A percentile compares a stretch with the other conserved stretches of the same genome.
phyloP scores from a whole-genome alignment of 2,329 filamentous ascomycete genomes.

The Dothiorella sarmentorum region DNA sequence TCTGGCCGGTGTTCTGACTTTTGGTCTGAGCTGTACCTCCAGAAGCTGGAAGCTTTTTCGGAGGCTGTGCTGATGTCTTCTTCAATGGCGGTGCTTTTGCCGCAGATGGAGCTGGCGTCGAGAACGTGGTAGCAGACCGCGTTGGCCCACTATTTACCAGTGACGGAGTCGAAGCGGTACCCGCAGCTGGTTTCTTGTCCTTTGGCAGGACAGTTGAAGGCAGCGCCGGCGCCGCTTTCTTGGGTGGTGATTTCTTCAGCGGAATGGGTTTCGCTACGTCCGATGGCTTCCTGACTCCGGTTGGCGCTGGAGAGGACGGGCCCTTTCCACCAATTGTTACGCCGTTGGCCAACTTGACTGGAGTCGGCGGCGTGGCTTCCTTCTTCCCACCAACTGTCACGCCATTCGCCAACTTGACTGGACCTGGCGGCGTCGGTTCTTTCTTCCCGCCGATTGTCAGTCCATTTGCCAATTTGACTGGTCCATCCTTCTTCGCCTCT shows the following conservation, averaged over 20 bases:
- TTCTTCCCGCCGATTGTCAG: not conserved
- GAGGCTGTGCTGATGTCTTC: not conserved
- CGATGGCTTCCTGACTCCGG: not conserved
- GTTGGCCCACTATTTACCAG: not conserved
- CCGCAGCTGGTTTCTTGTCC: not conserved
- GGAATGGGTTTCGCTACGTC: not conserved
- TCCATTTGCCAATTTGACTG: conserved; percentile 4
- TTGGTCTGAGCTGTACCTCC: not conserved
- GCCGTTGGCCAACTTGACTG: not conserved
- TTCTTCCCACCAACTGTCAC: not conserved
- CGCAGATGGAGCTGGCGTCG: not conserved
- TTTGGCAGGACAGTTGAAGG: conserved; percentile 3
- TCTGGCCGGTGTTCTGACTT: not conserved
- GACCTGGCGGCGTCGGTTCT: not conserved
- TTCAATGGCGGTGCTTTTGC: not conserved
- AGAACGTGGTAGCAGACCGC: not conserved
- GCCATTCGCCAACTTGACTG: conserved; percentile 8
- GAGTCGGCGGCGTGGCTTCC: not conserved
- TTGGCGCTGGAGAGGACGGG: not conserved
- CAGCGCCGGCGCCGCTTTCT: not conserved
- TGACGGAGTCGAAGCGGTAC: not conserved
- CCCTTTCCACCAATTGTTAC: not conserved
- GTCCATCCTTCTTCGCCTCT: not conserved
- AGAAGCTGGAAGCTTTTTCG: not conserved
- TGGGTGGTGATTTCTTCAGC: not conserved